These are phyloP conservation scores for Graphilbum ipis-grandicollis DNA, from an alignment of 2,329 filamentous ascomycete species.

Conservation along the genomic window DNA sequence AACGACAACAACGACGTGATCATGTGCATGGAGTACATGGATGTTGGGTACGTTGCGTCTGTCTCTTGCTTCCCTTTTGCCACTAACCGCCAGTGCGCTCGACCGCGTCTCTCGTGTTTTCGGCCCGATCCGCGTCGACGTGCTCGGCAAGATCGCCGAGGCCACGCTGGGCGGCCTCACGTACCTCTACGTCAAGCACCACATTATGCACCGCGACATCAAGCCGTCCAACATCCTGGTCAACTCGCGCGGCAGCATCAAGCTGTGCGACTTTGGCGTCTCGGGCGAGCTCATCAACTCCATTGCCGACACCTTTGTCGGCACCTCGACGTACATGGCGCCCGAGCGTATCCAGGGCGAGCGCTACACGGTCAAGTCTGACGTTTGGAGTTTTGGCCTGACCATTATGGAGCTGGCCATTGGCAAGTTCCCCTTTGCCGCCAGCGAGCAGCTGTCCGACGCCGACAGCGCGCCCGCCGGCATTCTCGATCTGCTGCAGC, in stretches of 20 bases:
- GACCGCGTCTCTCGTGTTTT: slow-evolving; percentile 91
- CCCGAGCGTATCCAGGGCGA: slow-evolving; percentile 95
- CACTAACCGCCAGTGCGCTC: slow-evolving; percentile 45
- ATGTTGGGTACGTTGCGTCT: slow-evolving; percentile 60
- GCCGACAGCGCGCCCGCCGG: slow-evolving; percentile 74
- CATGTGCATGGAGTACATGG: slow-evolving; percentile 99
- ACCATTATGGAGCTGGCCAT: slow-evolving; percentile 95
- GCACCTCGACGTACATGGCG: slow-evolving; percentile 98
- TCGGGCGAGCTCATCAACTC: slow-evolving; percentile 96
- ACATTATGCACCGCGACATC: slow-evolving; percentile 98
- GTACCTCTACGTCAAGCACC: slow-evolving; percentile 87
- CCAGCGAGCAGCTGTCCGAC: slow-evolving; percentile 53
- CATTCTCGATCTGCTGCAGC: slow-evolving; percentile 87
- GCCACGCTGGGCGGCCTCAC: slow-evolving; percentile 83
- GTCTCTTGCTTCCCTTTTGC: background rate
- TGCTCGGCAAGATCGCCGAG: slow-evolving; percentile 93
- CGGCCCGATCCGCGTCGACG: slow-evolving; percentile 86
- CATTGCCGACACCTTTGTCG: slow-evolving; percentile 94
- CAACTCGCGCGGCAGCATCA: slow-evolving; percentile 87
- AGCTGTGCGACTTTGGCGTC: slow-evolving; percentile 97
- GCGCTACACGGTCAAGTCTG: slow-evolving; percentile 93
- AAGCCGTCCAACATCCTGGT: slow-evolving; percentile 96
- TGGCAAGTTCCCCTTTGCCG: slow-evolving; percentile 86
- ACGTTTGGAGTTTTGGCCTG: slow-evolving; percentile 96
- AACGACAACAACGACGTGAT: slow-evolving; percentile 96